Conservation (phyloP, 1,284 basidiomycete genomes). For the Rhodotorula sp. region DNA sequence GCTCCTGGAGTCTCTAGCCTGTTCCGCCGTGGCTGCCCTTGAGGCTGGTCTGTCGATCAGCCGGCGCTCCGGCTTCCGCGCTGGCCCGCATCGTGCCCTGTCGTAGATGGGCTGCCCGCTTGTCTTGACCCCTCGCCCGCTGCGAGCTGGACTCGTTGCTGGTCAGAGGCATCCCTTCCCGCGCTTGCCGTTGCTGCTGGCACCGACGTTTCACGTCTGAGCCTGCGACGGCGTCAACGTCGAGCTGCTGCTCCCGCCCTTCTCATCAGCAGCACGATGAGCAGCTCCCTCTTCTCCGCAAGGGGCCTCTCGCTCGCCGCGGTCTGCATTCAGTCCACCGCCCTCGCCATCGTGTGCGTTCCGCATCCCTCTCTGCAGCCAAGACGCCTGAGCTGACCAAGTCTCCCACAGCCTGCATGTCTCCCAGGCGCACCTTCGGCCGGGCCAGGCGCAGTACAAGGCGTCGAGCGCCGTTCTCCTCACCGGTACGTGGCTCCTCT, state of each 20-base stretch:
- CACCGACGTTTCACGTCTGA: background rate
- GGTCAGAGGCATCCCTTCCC: background rate
- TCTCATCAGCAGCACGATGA: background rate
- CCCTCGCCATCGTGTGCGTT: slow-evolving; percentile 43
- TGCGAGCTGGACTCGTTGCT: background rate
- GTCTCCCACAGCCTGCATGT: slow-evolving; percentile 29
- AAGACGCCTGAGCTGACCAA: background rate
- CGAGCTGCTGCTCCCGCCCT: background rate
- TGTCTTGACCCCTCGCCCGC: too few relatives aligned
- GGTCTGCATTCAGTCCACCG: slow-evolving; percentile 44
- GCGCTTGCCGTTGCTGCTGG: background rate
- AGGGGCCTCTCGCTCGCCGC: slow-evolving; percentile 30
- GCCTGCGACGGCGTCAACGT: background rate
- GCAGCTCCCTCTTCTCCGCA: slow-evolving; percentile 10
- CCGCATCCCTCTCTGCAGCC: background rate
- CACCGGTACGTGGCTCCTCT: slow-evolving; percentile 24
- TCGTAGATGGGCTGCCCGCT: too few relatives aligned
- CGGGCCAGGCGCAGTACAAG: slow-evolving; percentile 40
- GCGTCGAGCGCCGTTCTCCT: slow-evolving; percentile 46
- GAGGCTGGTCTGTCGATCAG: background rate
- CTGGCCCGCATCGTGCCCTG: background rate
- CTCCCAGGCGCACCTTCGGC: slow-evolving; percentile 27
- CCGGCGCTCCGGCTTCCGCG: too few relatives aligned
- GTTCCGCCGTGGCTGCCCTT: background rate
- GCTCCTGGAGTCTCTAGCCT: background rate